Evolutionary conservation across 352 stramenopile species (phyloP).

Genomic region (Phytophthora megakarya): DNA sequence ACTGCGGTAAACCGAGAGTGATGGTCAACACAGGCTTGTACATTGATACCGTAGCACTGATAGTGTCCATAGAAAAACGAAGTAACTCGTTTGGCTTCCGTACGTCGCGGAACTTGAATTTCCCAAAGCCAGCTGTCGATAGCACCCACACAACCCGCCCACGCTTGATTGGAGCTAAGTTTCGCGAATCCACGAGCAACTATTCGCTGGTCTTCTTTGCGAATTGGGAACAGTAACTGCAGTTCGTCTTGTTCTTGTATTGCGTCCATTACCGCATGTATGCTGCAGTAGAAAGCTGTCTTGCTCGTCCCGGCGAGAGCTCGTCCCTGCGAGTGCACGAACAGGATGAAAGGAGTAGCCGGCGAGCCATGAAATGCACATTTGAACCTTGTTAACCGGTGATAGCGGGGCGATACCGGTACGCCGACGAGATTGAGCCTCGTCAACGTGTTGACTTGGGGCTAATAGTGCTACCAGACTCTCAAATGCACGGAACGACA

Average conservation of each 20-base stretch:
- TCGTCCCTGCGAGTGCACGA: neutral
- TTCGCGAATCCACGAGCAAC: no score
- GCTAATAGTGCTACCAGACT: neutral
- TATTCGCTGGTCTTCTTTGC: neutral
- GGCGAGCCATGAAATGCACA: conserved; percentile 13
- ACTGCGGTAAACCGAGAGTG: no score
- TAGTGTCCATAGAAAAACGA: conserved; percentile 14
- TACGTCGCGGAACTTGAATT: conserved; percentile 3
- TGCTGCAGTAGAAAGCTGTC: neutral
- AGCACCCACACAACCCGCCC: conserved; percentile 1
- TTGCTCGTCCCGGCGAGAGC: neutral
- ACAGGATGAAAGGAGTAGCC: conserved; percentile 5
- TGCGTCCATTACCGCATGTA: conserved; percentile 10
- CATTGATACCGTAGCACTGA: conserved; percentile 1
- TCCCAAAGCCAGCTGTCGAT: conserved; percentile 9
- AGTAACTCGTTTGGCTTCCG: neutral
- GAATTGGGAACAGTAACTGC: neutral
- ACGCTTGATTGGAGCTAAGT: neutral
- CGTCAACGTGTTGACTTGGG: conserved; percentile 3
- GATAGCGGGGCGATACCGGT: neutral
- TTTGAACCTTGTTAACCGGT: conserved; percentile 19
- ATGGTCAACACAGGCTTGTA: neutral
- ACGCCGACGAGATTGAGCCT: neutral
- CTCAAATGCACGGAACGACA: conserved; percentile 7
- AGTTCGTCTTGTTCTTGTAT: conserved; percentile 1